Evolutionary conservation across 176 grass and related monocot genomes (phyloP).

Genomic region (Cenchrus purpureus): DNA sequence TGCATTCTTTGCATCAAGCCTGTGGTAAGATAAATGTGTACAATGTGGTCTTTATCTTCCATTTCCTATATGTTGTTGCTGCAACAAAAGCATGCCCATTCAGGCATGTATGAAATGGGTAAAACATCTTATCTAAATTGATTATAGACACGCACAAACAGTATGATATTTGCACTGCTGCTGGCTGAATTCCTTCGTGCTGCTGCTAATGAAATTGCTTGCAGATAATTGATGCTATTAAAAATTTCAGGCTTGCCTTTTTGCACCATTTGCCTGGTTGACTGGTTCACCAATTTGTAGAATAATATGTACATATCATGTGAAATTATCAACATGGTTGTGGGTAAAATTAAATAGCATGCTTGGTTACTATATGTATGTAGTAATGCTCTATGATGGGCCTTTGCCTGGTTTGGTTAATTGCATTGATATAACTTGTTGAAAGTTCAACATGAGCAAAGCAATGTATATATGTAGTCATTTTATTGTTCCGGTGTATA

Average conservation of each 20-base stretch:
- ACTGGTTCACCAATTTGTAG: conserved; percentile 5
- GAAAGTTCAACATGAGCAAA: neutral
- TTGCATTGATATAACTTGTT: conserved; percentile 8
- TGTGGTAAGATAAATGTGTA: conserved; percentile 70
- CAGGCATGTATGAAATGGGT: conserved; percentile 26
- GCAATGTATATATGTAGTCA: neutral
- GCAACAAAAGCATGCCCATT: conserved; percentile 18
- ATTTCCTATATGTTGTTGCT: conserved; percentile 20
- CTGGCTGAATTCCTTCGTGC: neutral
- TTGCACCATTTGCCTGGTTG: conserved; percentile 16
- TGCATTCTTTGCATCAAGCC: conserved; percentile 97
- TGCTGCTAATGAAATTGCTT: conserved; percentile 23
- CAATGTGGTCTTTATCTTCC: conserved; percentile 8
- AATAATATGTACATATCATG: conserved; percentile 20
- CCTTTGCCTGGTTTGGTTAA: conserved; percentile 16
- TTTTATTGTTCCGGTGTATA: neutral
- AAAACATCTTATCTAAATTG: conserved; percentile 15
- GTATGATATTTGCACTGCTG: conserved; percentile 20
- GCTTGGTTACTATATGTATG: conserved; percentile 23
- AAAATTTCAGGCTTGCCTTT: neutral
- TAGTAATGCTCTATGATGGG: neutral
- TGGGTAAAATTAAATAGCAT: neutral
- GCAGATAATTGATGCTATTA: neutral
- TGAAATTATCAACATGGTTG: neutral
- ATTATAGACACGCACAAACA: conserved; percentile 26